These are phyloP conservation scores for Dipteronia sinensis DNA, from an alignment of 345 rosid genomes.

Conservation along the genomic window DNA sequence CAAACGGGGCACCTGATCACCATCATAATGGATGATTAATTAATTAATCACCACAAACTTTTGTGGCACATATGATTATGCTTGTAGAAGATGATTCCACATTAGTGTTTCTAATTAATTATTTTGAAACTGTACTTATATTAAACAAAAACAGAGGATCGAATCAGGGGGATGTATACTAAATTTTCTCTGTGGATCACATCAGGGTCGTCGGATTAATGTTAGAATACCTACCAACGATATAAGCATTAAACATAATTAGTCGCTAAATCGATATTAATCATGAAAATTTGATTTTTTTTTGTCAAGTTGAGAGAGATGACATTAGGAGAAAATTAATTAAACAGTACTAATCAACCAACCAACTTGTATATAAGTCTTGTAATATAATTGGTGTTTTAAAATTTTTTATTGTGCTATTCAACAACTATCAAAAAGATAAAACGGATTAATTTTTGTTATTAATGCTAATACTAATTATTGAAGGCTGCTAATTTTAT, in stretches of 20 bases:
- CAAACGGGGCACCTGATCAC: constrained; percentile 12
- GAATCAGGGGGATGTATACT: too few relatives aligned
- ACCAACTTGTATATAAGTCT: not conserved
- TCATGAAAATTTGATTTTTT: not conserved
- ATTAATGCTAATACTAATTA: not conserved
- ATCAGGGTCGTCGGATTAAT: too few relatives aligned
- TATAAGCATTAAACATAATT: too few relatives aligned
- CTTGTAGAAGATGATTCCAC: not conserved
- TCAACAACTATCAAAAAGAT: not conserved
- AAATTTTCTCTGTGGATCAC: too few relatives aligned
- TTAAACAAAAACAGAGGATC: too few relatives aligned
- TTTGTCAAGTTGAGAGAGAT: constrained; percentile 16
- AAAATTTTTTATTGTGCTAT: not conserved
- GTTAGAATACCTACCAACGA: too few relatives aligned
- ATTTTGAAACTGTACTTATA: not conserved
- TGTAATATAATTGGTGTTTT: too few relatives aligned
- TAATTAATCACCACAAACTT: not conserved
- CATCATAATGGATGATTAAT: constrained; percentile 11
- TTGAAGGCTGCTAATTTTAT: not conserved
- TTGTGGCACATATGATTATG: not conserved
- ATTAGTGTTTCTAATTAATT: not conserved
- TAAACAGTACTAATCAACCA: not conserved
- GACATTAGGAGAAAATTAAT: not conserved
- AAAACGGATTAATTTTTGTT: not conserved
- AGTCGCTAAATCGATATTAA: constrained; percentile 7